A percentile compares a stretch with the other conserved stretches of the same genome.
Conservation (phyloP, 345 rosid genomes). For the Bruguiera sexangula region DNA sequence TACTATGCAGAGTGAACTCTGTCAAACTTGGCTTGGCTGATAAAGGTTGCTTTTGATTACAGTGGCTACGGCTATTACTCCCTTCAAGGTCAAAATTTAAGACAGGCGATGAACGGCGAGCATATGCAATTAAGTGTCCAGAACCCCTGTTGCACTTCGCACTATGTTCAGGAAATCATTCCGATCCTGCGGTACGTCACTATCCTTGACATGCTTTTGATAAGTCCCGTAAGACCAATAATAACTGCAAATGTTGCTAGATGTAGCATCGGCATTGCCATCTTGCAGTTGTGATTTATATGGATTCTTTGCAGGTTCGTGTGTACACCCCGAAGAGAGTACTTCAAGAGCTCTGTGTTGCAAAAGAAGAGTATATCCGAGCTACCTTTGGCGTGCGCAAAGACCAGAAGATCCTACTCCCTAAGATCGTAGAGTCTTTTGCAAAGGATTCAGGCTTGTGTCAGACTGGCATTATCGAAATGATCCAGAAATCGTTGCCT, state of each 20-base stretch:
- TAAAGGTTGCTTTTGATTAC: conserved; percentile 24
- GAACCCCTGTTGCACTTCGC: conserved; percentile 82
- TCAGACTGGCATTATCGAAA: conserved; percentile 51
- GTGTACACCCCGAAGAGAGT: conserved; percentile 68
- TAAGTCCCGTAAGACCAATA: too few relatives aligned
- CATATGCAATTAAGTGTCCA: conserved; percentile 57
- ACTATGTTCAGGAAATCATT: conserved; percentile 87
- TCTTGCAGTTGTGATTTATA: too few relatives aligned
- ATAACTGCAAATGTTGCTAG: too few relatives aligned
- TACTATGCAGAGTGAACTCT: too few relatives aligned
- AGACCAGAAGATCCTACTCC: conserved; percentile 70
- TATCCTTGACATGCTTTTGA: conserved; percentile 1
- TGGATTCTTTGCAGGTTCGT: conserved; percentile 53
- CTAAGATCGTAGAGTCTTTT: conserved; percentile 72
- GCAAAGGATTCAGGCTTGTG: conserved; percentile 69
- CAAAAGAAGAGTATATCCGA: conserved; percentile 85
- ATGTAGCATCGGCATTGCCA: background rate
- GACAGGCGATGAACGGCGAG: conserved; percentile 62
- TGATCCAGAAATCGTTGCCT: conserved; percentile 64
- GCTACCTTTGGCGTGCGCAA: conserved; percentile 68
- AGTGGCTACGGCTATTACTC: conserved; percentile 84
- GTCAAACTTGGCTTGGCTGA: conserved; percentile 7
- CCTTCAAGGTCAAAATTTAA: conserved; percentile 69
- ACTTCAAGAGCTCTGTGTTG: conserved; percentile 71
- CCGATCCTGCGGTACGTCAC: conserved; percentile 83